These are phyloP conservation scores for Alternaria sp. DNA, from an alignment of 2,329 filamentous ascomycete species.

Conservation along the genomic window DNA sequence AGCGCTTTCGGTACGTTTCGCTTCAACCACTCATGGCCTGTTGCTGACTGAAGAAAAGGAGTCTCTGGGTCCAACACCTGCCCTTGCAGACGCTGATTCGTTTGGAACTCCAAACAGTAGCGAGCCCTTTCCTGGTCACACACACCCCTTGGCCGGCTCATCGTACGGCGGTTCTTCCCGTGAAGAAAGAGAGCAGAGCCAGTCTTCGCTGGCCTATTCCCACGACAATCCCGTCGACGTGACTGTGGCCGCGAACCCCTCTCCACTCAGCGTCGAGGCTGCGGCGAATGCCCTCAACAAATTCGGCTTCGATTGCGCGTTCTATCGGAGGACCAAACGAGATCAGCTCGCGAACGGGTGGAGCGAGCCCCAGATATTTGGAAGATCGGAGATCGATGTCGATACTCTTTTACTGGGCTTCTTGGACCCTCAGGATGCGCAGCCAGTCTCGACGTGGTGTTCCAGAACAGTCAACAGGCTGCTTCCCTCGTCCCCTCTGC, in stretches of 20 bases:
- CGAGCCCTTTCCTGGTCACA: constrained; percentile 29
- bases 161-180: constrained; percentile 45
- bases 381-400: constrained; percentile 42
- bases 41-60: constrained; percentile 29
- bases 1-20: constrained; percentile 40
- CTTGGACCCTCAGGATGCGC: constrained; percentile 40
- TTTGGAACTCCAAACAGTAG: constrained; percentile 37
- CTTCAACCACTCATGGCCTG: not conserved
- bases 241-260: constrained; percentile 24
- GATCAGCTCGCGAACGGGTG: constrained; percentile 43
- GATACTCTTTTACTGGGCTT: constrained; percentile 44
- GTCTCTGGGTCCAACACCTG: constrained; percentile 24
- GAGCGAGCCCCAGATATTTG: constrained; percentile 42
- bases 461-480: constrained; percentile 41
- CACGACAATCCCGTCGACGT: constrained; percentile 28
- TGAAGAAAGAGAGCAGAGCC: constrained; percentile 43
- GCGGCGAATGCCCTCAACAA: constrained; percentile 32
- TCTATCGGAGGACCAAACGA: constrained; percentile 40
- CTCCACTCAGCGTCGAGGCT: constrained; percentile 22
- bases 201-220: constrained; percentile 35
- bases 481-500: constrained; percentile 31
- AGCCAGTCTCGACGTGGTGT: constrained; percentile 43
- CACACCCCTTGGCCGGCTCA: constrained; percentile 33
- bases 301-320: constrained; percentile 44
- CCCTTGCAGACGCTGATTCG: constrained; percentile 32